phyloP scores from a whole-genome alignment of 495 filamentous ascomycete genomes.

The Penicillium bialowiezense region DNA sequence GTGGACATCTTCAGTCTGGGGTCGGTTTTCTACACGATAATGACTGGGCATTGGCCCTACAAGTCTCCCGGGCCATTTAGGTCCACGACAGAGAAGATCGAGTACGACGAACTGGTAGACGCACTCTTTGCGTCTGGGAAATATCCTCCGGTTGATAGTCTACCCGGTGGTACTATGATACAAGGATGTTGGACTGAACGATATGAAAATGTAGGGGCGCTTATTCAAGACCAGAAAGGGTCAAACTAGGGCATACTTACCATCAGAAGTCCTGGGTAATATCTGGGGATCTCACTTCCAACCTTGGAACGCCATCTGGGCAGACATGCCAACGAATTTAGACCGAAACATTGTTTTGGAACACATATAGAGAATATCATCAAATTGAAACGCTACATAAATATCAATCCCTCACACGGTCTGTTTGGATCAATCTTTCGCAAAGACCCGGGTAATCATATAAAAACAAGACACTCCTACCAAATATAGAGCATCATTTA shows the following conservation, averaged over 20 bases:
- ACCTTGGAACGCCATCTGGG: too few relatives aligned
- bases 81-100: neutral
- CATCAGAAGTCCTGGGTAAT: too few relatives aligned
- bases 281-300: too few relatives aligned
- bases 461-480: neutral
- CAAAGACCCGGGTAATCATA: neutral
- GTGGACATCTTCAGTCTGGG: constrained; percentile 24
- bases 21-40: constrained; percentile 22
- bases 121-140: neutral
- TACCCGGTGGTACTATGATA: neutral
- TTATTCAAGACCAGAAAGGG: neutral
- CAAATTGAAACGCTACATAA: neutral
- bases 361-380: neutral
- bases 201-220: neutral
- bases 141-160: neutral
- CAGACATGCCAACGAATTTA: too few relatives aligned
- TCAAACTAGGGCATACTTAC: too few relatives aligned
- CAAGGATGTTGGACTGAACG: neutral
- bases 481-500: constrained; percentile 1
- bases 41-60: constrained; percentile 20
- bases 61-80: neutral
- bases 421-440: neutral
- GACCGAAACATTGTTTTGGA: too few relatives aligned
- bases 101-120: neutral
- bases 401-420: neutral